Percentiles rank a stretch among this genome's conserved stretches.
Evolutionary conservation across 2,329 filamentous ascomycete genomes (phyloP).

Genomic region (Chaetomiaceae sp.): DNA sequence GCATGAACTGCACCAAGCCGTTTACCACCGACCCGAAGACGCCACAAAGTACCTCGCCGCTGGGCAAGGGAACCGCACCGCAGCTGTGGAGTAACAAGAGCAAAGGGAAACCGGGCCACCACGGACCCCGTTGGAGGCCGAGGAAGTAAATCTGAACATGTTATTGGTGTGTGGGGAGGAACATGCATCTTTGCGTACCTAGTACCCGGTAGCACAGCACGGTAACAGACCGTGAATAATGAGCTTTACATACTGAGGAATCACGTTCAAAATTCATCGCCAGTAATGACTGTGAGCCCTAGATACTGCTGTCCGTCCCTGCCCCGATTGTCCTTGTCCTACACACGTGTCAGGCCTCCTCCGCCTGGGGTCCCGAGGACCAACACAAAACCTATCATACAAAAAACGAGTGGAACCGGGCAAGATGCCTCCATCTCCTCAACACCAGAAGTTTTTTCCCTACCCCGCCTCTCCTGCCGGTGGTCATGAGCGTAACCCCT

Average conservation of each 20-base stretch:
- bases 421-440: constrained; percentile 3
- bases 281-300: constrained; percentile 9
- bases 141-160: neutral
- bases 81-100: constrained; percentile 25
- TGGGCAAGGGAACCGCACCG: constrained; percentile 30
- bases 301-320: neutral
- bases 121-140: neutral
- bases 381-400: constrained; percentile 15
- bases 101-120: neutral
- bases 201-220: too few species aligned
- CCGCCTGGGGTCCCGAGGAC: neutral
- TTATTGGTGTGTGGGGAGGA: too few species aligned
- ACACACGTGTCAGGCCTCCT: too few species aligned
- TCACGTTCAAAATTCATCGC: neutral
- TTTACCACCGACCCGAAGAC: constrained; percentile 33
- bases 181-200: too few species aligned
- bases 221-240: neutral
- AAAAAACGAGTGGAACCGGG: constrained; percentile 21
- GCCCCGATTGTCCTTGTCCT: neutral
- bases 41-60: constrained; percentile 24
- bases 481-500: constrained; percentile 14
- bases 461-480: neutral
- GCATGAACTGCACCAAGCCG: constrained; percentile 39
- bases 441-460: neutral
- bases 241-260: neutral